A percentile compares a stretch with the other conserved stretches of the same genome.
phyloP scores from a whole-genome alignment of 2,329 filamentous ascomycete genomes.

The Trichoderma atroviride region DNA sequence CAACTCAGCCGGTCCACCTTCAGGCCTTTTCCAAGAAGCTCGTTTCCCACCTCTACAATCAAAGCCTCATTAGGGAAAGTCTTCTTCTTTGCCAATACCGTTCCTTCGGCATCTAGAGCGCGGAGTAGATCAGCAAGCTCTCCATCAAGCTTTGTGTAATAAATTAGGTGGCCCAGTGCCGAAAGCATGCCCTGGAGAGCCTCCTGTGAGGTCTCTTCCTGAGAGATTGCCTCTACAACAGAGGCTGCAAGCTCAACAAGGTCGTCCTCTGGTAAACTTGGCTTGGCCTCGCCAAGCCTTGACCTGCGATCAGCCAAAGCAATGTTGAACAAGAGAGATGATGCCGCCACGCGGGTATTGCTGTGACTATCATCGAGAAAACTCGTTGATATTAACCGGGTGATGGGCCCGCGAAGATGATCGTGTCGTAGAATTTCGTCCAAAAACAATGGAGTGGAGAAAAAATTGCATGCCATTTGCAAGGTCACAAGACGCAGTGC shows the following conservation, averaged over 20 bases:
- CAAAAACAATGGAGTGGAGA: constrained; percentile 72
- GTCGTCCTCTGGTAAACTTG: constrained; percentile 66
- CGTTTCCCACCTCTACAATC: constrained; percentile 56
- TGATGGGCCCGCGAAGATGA: constrained; percentile 59
- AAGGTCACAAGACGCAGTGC: constrained; percentile 80
- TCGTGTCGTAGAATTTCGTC: constrained; percentile 60
- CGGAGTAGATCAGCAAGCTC: constrained; percentile 79
- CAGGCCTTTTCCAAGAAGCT: constrained; percentile 56
- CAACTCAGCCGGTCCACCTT: constrained; percentile 36
- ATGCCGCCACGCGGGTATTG: constrained; percentile 77
- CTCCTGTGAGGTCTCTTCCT: constrained; percentile 65
- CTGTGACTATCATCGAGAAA: constrained; percentile 76
- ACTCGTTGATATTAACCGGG: constrained; percentile 72
- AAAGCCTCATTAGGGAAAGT: constrained; percentile 61
- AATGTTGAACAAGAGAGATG: constrained; percentile 83
- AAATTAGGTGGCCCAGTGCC: constrained; percentile 75
- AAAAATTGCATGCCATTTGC: constrained; percentile 84
- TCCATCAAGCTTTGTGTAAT: constrained; percentile 68
- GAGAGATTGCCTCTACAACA: constrained; percentile 70
- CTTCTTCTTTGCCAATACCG: constrained; percentile 60
- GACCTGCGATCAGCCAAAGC: constrained; percentile 69
- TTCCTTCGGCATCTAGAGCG: constrained; percentile 72
- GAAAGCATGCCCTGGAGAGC: constrained; percentile 76
- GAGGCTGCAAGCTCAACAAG: constrained; percentile 83
- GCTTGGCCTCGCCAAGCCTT: constrained; percentile 58